Conservation (phyloP, 305 asterid species). For the Euphrasia arctica region DNA sequence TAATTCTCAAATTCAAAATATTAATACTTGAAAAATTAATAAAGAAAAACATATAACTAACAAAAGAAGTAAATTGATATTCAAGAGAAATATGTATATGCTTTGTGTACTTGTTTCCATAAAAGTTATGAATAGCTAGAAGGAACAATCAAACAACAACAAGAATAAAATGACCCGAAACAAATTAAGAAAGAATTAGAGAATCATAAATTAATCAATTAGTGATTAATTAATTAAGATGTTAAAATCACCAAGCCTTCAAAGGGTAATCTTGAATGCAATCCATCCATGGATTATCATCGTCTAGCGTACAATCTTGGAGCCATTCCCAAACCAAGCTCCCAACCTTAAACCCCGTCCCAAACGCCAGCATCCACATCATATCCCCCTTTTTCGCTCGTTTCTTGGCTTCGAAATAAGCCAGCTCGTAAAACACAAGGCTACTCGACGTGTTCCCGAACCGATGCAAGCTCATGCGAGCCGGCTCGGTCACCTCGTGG, state of each 20-base stretch:
- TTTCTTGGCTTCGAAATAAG: constrained; percentile 66
- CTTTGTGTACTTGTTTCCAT: too few relatives aligned
- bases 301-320: constrained; percentile 41
- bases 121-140: too few relatives aligned
- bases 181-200: too few relatives aligned
- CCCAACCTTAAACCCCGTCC: constrained; percentile 68
- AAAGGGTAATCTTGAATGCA: constrained; percentile 51
- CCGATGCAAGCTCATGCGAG: constrained; percentile 32
- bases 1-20: too few relatives aligned
- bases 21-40: too few relatives aligned
- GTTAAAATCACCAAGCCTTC: constrained; percentile 9
- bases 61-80: too few relatives aligned
- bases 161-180: too few relatives aligned
- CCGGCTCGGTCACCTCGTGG: constrained; percentile 48
- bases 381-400: constrained; percentile 58
- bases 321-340: constrained; percentile 63
- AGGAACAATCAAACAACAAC: too few relatives aligned
- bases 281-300: constrained; percentile 71
- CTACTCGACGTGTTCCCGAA: constrained; percentile 76
- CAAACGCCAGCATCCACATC: constrained; percentile 75
- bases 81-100: too few relatives aligned
- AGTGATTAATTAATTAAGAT: background rate
- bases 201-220: background rate
- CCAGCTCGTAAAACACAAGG: constrained; percentile 60
- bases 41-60: too few relatives aligned